Conservation (phyloP, 2,329 filamentous ascomycete genomes). For the Podosphaera fusca region DNA sequence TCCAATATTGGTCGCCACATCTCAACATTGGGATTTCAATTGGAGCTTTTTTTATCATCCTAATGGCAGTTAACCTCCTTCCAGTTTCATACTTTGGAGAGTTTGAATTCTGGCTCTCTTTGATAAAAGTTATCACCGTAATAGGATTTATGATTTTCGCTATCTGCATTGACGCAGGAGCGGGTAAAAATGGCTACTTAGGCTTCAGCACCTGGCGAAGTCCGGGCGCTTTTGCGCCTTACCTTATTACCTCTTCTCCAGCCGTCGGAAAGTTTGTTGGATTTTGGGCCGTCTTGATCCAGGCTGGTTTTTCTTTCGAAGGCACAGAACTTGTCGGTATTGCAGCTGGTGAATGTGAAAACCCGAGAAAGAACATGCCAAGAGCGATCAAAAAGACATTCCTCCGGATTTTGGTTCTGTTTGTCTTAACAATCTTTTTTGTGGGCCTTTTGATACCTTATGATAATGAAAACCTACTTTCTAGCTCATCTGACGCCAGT, state of each 20-base stretch:
- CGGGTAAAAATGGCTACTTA: conserved; percentile 43
- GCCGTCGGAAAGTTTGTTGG: conserved; percentile 35
- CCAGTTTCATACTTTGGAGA: conserved; percentile 54
- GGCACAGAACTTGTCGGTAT: conserved; percentile 58
- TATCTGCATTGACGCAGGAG: conserved; percentile 53
- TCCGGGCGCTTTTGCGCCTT: conserved; percentile 44
- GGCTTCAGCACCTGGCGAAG: conserved; percentile 50
- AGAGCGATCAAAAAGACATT: conserved; percentile 52
- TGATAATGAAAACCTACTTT: conserved; percentile 29
- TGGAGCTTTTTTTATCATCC: conserved; percentile 46
- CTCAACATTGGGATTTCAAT: conserved; percentile 52
- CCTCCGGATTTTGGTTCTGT: conserved; percentile 50
- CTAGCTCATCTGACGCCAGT: conserved; percentile 28
- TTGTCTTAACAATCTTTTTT: conserved; percentile 42
- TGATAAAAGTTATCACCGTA: conserved; percentile 55
- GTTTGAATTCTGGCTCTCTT: conserved; percentile 57
- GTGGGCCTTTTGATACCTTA: conserved; percentile 49
- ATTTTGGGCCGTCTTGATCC: conserved; percentile 46
- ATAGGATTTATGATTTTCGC: conserved; percentile 55
- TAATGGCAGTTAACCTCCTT: conserved; percentile 46
- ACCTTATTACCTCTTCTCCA: conserved; percentile 25
- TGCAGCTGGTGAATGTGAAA: conserved; percentile 52
- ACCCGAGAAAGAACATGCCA: conserved; percentile 51
- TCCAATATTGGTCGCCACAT: conserved; percentile 45
- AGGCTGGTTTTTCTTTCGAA: conserved; percentile 47